Evolutionary conservation across 306 rosid genomes (phyloP), one percentile per base, ranked within the genome.

Genomic region (Quercus bicolor): DNA sequence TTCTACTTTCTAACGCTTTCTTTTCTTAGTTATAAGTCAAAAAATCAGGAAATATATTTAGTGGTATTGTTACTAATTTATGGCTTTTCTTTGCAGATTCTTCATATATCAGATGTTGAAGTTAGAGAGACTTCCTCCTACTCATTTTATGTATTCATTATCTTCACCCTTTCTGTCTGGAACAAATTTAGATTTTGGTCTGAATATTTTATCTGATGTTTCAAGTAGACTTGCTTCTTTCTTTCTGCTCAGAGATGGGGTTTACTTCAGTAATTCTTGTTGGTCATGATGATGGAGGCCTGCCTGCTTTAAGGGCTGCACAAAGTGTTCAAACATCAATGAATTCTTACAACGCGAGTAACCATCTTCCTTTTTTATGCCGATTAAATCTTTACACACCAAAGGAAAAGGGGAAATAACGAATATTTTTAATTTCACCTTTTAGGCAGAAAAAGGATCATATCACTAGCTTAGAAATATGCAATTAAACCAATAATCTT

Each of bases 221-320:
- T 79, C 97, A 95, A 98, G 97, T 93, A 79, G 98, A 89, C 77
- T 80, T 91, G 76, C 97, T 95, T 66, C 90, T 95, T 85, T 88
- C 98, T 71, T 95, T 93, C 91, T 95, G 98, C 88, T 85, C 91
- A 45, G 98, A 93, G 91, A 88, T 95, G 87, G 97, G 99, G 60
- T 93, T 95, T 82, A 86, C 96, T 79, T 93, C 98, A 0, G 99
- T 95, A 82, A 94, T 93, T 77, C 83, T 94, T 68, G 87, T 92
- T 52, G 98, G 97, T 73, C 98, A 94, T 71, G 98, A 94, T 77
- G 98, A 92, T 73, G 98, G 98, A 81, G 97, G 97, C 59, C 79
- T 94, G 82, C 86, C 92, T 68, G 91, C 94, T 81, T 75, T 94
- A 79, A 90, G 87, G 94, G 89, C 97, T 51, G 93, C 96, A 9